phyloP scores from a whole-genome alignment of 805 yeast species.

The Ogataea polymorpha region DNA sequence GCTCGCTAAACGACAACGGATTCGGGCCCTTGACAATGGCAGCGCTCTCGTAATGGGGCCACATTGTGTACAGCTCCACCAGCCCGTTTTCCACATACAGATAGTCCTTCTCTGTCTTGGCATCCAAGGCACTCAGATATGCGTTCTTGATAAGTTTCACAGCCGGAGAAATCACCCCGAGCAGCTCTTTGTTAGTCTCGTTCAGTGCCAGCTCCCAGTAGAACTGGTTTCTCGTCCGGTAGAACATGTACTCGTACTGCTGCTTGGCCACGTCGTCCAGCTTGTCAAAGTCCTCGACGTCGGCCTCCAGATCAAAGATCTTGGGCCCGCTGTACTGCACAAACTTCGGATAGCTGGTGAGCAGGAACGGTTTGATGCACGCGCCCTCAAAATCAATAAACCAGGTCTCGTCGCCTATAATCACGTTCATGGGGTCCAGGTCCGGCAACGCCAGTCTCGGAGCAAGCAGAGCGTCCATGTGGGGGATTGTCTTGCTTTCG shows the following conservation, averaged over 20 bases:
- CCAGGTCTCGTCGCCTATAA: constrained; percentile 45
- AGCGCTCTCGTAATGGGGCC: constrained; percentile 64
- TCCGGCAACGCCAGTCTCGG: constrained; percentile 82
- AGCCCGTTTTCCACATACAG: constrained; percentile 65
- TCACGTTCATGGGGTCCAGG: constrained; percentile 85
- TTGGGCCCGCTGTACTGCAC: constrained; percentile 87
- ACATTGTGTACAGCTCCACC: constrained; percentile 61
- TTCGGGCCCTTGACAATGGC: constrained; percentile 43
- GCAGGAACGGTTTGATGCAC: constrained; percentile 74
- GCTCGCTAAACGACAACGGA: constrained; percentile 49
- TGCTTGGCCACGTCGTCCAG: constrained; percentile 71
- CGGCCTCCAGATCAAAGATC: constrained; percentile 70
- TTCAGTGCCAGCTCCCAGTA: constrained; percentile 80
- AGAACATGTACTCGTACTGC: constrained; percentile 82
- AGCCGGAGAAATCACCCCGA: constrained; percentile 81
- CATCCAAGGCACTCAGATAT: constrained; percentile 57
- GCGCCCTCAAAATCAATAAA: constrained; percentile 84
- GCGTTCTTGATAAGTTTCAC: constrained; percentile 68
- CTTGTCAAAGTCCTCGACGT: constrained; percentile 64
- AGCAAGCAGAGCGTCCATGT: constrained; percentile 56
- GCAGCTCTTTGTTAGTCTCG: constrained; percentile 57
- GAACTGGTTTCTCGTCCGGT: constrained; percentile 87
- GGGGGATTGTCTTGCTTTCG: constrained; percentile 53
- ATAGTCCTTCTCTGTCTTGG: constrained; percentile 55
- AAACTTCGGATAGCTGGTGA: constrained; percentile 77